Conservation (phyloP, 345 rosid genomes). For the Linum lewisii region DNA sequence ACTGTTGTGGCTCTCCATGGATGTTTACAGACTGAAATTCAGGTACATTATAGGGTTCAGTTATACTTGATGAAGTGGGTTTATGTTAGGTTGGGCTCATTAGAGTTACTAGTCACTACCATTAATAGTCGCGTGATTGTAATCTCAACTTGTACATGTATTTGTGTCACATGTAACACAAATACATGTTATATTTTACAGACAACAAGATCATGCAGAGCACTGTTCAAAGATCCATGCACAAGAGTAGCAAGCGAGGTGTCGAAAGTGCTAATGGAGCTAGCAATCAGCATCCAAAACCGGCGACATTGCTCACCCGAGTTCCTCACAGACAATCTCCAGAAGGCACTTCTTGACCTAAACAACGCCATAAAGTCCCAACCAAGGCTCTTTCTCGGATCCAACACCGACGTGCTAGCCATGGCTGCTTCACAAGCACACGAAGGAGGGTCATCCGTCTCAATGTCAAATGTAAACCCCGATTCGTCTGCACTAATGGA, state of each 20-base stretch:
- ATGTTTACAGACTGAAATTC: slow-evolving; percentile 70
- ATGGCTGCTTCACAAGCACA: slow-evolving; percentile 38
- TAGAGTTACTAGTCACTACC: no score
- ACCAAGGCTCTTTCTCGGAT: slow-evolving; percentile 65
- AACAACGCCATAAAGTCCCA: slow-evolving; percentile 66
- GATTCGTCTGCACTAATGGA: slow-evolving; percentile 53
- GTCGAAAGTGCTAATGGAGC: slow-evolving; percentile 48
- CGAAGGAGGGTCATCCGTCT: slow-evolving; percentile 25
- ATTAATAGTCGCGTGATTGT: no score
- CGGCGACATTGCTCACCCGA: slow-evolving; percentile 74
- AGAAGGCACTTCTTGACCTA: slow-evolving; percentile 66
- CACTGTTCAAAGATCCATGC: slow-evolving; percentile 67
- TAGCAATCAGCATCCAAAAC: slow-evolving; percentile 45
- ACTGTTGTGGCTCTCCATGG: slow-evolving; percentile 77
- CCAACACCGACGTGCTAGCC: slow-evolving; percentile 37
- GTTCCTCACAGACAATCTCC: slow-evolving; percentile 66
- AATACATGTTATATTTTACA: slow-evolving; percentile 4
- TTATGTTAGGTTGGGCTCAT: no score
- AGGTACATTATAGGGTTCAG: no score
- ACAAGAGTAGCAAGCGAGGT: slow-evolving; percentile 60
- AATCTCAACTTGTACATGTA: no score
- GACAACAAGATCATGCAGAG: slow-evolving; percentile 62
- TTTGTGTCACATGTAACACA: no score
- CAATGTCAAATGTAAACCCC: slow-evolving; percentile 50
- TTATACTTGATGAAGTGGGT: no score